Conservation (phyloP, 352 stramenopile species). For the Globisporangium viniferum region DNA sequence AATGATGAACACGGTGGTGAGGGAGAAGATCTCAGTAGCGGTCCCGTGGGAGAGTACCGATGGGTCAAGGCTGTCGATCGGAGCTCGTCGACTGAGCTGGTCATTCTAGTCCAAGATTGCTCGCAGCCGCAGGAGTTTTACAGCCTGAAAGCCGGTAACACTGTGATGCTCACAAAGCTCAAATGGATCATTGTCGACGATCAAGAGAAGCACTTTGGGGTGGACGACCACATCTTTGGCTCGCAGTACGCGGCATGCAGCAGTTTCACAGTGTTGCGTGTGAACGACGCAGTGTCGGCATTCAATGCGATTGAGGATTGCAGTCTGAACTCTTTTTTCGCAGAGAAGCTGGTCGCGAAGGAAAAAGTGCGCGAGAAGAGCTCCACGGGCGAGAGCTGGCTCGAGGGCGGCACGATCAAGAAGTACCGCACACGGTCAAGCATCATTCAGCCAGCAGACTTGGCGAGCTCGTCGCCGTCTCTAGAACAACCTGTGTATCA, state of each 20-base stretch:
- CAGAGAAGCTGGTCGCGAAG: constrained; percentile 17
- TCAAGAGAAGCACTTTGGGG: neutral
- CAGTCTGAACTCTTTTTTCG: constrained; percentile 32
- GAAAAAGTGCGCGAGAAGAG: neutral
- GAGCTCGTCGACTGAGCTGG: constrained; percentile 41
- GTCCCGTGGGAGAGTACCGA: constrained; percentile 28
- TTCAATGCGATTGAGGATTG: constrained; percentile 42
- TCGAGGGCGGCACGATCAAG: constrained; percentile 9
- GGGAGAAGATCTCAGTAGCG: neutral
- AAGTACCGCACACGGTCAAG: neutral
- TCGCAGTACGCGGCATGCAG: constrained; percentile 49
- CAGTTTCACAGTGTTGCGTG: constrained; percentile 34
- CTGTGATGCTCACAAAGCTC: constrained; percentile 58
- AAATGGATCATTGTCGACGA: constrained; percentile 25
- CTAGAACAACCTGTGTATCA: constrained; percentile 21
- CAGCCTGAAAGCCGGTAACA: constrained; percentile 42
- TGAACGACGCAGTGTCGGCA: constrained; percentile 29
- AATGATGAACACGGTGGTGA: neutral
- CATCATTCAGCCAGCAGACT: neutral
- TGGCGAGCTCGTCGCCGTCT: too few relatives aligned
- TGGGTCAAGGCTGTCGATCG: constrained; percentile 68
- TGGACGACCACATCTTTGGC: neutral
- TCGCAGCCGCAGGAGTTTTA: constrained; percentile 47
- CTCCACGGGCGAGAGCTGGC: constrained; percentile 10
- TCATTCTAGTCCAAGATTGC: constrained; percentile 38